Evolutionary conservation across 1,284 basidiomycete genomes (phyloP).

Genomic region (Quambalaria eucalypti): DNA sequence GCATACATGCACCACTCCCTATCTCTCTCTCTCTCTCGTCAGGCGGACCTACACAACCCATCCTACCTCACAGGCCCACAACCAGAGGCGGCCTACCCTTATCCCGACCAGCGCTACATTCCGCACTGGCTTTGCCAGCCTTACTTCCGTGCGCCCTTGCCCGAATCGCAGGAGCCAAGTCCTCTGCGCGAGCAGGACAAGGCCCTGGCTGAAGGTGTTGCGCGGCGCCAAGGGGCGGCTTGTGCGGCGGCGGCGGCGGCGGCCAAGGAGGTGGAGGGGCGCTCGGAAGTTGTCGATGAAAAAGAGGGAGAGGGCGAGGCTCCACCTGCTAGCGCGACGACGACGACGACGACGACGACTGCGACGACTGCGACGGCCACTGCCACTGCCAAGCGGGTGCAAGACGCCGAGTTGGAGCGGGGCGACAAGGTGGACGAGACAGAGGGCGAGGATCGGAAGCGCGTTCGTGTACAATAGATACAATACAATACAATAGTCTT

Average conservation of each 20-base stretch:
- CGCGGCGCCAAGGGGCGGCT: too few relatives aligned
- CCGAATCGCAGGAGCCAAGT: neutral
- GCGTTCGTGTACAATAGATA: constrained; percentile 6
- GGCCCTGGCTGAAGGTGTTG: too few relatives aligned
- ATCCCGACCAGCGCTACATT: constrained; percentile 51
- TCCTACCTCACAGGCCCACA: constrained; percentile 3
- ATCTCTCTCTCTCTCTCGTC: constrained; percentile 28
- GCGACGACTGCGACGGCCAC: neutral
- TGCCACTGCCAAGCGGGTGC: neutral
- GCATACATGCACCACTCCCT: too few relatives aligned
- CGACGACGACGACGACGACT: neutral
- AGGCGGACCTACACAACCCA: constrained; percentile 7
- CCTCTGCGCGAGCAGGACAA: too few relatives aligned
- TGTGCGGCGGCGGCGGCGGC: neutral
- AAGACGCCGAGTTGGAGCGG: neutral
- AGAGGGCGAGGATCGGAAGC: constrained; percentile 4
- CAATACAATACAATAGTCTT: too few relatives aligned
- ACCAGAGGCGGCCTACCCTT: too few relatives aligned
- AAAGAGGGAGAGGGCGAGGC: neutral
- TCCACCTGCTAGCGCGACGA: neutral
- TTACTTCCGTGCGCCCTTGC: constrained; percentile 58
- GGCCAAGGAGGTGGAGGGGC: too few relatives aligned
- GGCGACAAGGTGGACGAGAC: neutral
- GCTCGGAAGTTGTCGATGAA: neutral
- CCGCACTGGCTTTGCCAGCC: constrained; percentile 81